Evolutionary conservation across 306 rosid species (phyloP).

Genomic region (Heteromeles arbutifolia): DNA sequence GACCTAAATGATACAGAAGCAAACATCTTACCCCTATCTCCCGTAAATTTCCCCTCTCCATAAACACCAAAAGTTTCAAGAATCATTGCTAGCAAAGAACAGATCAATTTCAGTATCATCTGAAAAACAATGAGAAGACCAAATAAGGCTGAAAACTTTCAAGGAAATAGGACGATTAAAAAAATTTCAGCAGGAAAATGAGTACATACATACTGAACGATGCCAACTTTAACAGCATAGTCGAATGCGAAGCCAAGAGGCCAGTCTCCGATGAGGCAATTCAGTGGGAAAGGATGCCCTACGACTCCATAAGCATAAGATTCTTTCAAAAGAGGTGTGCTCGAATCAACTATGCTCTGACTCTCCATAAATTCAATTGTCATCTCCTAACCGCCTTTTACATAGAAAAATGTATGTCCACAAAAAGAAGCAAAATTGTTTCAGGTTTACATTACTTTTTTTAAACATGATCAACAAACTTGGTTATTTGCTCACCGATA

Average conservation of each 20-base stretch:
- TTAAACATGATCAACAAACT: neutral
- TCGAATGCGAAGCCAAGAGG: constrained; percentile 83
- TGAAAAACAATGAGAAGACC: constrained; percentile 33
- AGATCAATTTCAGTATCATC: constrained; percentile 95
- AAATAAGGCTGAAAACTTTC: constrained; percentile 1
- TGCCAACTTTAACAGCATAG: constrained; percentile 94
- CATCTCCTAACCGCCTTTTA: constrained; percentile 86
- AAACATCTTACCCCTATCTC: constrained; percentile 84
- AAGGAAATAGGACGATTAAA: neutral
- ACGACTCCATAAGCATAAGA: constrained; percentile 79
- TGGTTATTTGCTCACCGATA: neutral
- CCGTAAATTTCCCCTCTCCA: constrained; percentile 94
- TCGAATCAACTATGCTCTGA: constrained; percentile 52
- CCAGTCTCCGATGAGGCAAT: constrained; percentile 75
- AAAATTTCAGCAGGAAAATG: constrained; percentile 20
- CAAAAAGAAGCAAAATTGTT: neutral
- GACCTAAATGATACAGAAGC: neutral
- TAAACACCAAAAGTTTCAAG: constrained; percentile 88
- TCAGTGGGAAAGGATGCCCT: constrained; percentile 94
- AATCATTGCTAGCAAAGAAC: constrained; percentile 90
- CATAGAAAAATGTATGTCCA: constrained; percentile 13
- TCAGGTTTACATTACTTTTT: neutral
- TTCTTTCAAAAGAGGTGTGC: constrained; percentile 76
- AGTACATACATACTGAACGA: constrained; percentile 90
- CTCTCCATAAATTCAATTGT: constrained; percentile 86